Evolutionary conservation across 805 yeast genomes (phyloP).

Genomic region (Saccharomycopsis fibuligera): DNA sequence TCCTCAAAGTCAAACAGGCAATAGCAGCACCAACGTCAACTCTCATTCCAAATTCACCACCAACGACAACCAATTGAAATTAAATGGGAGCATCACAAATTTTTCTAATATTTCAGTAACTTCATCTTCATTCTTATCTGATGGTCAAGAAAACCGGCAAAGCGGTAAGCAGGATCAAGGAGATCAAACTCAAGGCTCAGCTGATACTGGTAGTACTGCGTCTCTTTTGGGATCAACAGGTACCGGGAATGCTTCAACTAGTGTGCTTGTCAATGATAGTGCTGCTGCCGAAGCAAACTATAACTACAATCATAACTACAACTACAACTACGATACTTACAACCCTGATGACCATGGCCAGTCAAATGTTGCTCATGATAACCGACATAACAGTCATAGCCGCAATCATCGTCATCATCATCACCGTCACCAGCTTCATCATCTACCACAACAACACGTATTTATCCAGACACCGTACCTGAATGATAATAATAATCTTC

Average conservation of each 20-base stretch:
- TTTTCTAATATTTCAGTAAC: background rate
- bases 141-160: too few species aligned
- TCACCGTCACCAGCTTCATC: conserved; percentile 1
- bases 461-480: background rate
- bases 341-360: too few species aligned
- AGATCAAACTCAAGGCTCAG: too few species aligned
- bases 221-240: too few species aligned
- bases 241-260: too few species aligned
- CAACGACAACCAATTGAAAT: background rate
- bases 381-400: background rate
- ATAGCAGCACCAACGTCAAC: background rate
- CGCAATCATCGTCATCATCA: background rate
- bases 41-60: background rate
- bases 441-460: background rate
- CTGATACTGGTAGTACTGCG: too few species aligned
- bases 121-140: too few species aligned
- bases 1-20: background rate
- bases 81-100: conserved; percentile 2
- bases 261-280: background rate
- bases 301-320: background rate
- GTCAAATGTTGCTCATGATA: background rate
- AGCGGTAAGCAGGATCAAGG: too few species aligned
- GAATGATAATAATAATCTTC: background rate
- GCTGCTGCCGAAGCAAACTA: background rate
- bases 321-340: too few species aligned